Evolutionary conservation across 257 asterid genomes (phyloP), one percentile per base, ranked within the genome.

Genomic region (Thymus mandschuricus): DNA sequence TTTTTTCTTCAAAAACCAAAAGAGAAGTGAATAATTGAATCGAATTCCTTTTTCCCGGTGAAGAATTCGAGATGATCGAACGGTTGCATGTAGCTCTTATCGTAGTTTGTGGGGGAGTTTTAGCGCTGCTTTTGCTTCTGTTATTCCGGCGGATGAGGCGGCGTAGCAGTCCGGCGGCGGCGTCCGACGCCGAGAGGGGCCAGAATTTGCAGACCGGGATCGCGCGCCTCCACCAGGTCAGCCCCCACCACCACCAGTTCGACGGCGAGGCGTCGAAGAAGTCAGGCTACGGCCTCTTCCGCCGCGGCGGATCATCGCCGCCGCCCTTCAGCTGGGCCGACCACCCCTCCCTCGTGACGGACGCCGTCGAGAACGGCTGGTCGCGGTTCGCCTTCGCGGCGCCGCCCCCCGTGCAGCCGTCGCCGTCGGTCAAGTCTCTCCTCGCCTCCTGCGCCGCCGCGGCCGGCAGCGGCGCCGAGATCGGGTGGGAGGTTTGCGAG

Each of bases 351-450:
- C 81, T 87, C 2, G 83, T 87, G n/a, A 81, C 90, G 1, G 99
- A 89, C 28, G 99, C 96, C 46, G 95, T 95, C 35, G 99, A 92
- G 46, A 89, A 92, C 55, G 99, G 99, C 12, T 95, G 99, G 99
- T 77, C 97, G 6, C 77, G 91, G 15, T 95, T 95, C 66, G 93
- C 87, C 15, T 95, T 95, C 81, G 69, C 89, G 0, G 31, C 83
- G 38, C 64, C 89, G 0, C 28, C 83, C 33, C 64, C 63, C 29
- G 61, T 58, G 3, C 43, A 86, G 0, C 78, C 96, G 44, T 80
- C 96, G 52, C 77, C 92, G 3, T 82, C 95, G 0, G 71, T 79
- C 41, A 74, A 79, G 68, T 30, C 88, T 6, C 70, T 88, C 3
- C 78, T 89, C 40, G 88, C 84, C 55, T 74, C 81, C 6, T 85